Evolutionary conservation across 139 green algal species (phyloP), one percentile per base, ranked within the genome.

Genomic region (Prasinococcaceae sp.): DNA sequence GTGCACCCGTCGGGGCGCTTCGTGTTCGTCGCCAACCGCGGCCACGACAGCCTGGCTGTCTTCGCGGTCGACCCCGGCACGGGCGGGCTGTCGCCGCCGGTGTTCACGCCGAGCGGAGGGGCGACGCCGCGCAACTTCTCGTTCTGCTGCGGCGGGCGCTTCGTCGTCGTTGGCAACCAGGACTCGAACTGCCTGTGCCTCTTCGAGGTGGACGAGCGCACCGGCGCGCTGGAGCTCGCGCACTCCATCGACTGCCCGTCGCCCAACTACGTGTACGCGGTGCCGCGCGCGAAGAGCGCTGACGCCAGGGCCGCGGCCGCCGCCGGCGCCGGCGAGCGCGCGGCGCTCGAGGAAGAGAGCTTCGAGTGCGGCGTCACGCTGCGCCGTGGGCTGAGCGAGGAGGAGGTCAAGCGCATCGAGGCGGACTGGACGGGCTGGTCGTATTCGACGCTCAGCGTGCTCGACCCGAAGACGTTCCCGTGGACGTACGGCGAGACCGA

Each of bases 401-500:
- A n/a, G n/a, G n/a, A n/a, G n/a, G n/a, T n/a, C n/a, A n/a, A n/a
- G n/a, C n/a, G n/a, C n/a, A n/a, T n/a, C n/a, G n/a, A n/a, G n/a
- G n/a, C n/a, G n/a, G n/a, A n/a, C n/a, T n/a, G n/a, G n/a, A n/a
- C n/a, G n/a, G n/a, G n/a, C n/a, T n/a, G n/a, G n/a, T n/a, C n/a
- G n/a, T n/a, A n/a, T n/a, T n/a, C n/a, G n/a, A n/a, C n/a, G n/a
- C 14, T 14, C 14, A 14, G 14, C 35, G 12, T 41, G 35, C 35
- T 14, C 14, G 23, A 24, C 33, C 26, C 52, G 9, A 69, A 61
- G 22, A 35, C 53, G 37, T 72, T 72, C 39, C 63, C 63, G 8
- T 72, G 63, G 63, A 69, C 63, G 2, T 72, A 72, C 38, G 12
- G 14, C 37, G 40, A 23, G 14, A 50, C 23, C 10, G 63, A 72